Evolutionary conservation across 371 early-diverging fungal species (phyloP), one percentile per base, ranked within the genome.

Genomic region (Apophysomyces variabilis): DNA sequence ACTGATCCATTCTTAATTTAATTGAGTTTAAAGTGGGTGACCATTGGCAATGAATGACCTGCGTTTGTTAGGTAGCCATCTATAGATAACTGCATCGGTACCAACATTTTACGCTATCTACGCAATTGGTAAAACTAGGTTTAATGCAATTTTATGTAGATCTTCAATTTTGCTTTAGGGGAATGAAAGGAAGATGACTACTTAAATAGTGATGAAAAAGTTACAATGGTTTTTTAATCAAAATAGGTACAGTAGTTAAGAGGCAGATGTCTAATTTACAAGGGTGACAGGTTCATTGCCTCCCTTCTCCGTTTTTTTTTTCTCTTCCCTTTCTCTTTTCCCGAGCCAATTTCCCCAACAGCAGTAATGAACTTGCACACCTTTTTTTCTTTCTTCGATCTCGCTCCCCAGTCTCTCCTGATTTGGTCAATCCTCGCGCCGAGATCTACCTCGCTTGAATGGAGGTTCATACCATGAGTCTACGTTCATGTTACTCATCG

Each of bases 391-490:
- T 47, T 0, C 16, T 16, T 11, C n/a, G 18, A 47, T 47, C 16
- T 5, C 47, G n/a, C 47, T 14, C 7, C 47, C 18, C 41, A 47
- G 16, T 47, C 47, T 18, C 18, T 16, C n/a, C 47, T 18, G 1
- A 9, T 7, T 5, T 16, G n/a, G 16, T 59, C 41, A 67, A 60
- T 79, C 79, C 9, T 76, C 79, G 18, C 79, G 74, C 65, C 73
- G 66, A 63, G 73, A 36, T 66, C 69, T 74, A 58, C 71, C 73
- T 47, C 80, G 58, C 61, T 82, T 82, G 45, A 70, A 70, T 16
- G 78, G 73, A 16, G 80, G 83, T 60, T 82, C 83, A 54, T 69
- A 58, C 65, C 64, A 67, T 18, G 57, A 37, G 37, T 71, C 71
- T 38, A 72, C 65, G 43, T 68, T 61, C 45, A 72, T 72, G 59